Base-by-base conservation (phyloP, 1,284 basidiomycete species). In the Polyporus tsugae region DNA sequence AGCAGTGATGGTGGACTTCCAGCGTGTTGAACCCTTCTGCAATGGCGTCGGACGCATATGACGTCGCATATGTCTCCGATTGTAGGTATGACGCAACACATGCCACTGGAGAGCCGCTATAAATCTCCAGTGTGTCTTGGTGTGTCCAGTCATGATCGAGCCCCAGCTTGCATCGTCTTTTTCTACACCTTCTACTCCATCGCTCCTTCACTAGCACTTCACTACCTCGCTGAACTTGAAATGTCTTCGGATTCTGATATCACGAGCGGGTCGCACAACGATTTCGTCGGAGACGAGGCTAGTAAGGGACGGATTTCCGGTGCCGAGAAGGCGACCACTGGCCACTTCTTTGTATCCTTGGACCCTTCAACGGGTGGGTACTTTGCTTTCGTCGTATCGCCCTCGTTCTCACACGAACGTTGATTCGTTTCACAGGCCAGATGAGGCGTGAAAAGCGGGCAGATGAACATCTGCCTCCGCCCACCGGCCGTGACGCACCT, bases 221-320 rank as follows among this genome's bases (percentile, higher is more conserved):
- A 11, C 38, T 42, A 35, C 64, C 70, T 60, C 78, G 77, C 73
- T 75, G 78, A 70, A 77, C 78, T 72, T 75, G 78, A 70, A 77
- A 79, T 72, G 77, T 74, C 63, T 75, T 78, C 36, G 75, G 77
- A 66, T 35, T 55, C 29, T 15, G 52, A 55, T n/a, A 38, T 58
- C 35, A 62, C 60, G n/a, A 49, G n/a, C 17, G 39, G 60, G 39
- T 65, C 72, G 58, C 78, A 78, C 73, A 76, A 79, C 70, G 78
- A 79, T 72, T 77, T 75, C 62, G 76, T 78, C 33, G 78, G 77
- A 66, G 68, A 53, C 60, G 76, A 77, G 49, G 76, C 75, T 49
- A 78, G 73, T 70, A 60, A 53, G 15, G 68, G 69, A 13, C 68
- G 76, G 19, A 77, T 78, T 64, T 72, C 77, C 39, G 78, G 77